Percentiles rank a stretch among this genome's conserved stretches.
These are phyloP conservation scores for Babjeviella inositovora DNA, from an alignment of 805 yeast genomes.

Conservation along the genomic window DNA sequence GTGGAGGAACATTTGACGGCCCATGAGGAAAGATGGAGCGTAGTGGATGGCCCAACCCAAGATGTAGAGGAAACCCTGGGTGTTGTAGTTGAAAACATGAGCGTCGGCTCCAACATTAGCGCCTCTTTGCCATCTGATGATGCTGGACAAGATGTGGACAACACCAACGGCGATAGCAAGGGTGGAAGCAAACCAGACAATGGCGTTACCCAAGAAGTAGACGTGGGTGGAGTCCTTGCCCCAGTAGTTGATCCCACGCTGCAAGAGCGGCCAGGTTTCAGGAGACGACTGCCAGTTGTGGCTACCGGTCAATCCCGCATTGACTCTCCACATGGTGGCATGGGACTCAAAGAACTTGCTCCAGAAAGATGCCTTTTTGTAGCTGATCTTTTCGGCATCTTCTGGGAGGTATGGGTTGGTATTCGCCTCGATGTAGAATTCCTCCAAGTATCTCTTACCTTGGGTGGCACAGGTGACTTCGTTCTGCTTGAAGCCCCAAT, in stretches of 20 bases:
- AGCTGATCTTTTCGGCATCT: constrained; percentile 31
- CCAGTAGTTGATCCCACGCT: constrained; percentile 79
- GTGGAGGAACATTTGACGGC: constrained; percentile 83
- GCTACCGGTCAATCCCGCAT: constrained; percentile 49
- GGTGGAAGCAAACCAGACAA: constrained; percentile 62
- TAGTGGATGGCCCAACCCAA: constrained; percentile 64
- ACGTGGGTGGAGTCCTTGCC: constrained; percentile 39
- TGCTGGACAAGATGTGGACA: constrained; percentile 25
- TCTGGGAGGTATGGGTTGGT: constrained; percentile 26
- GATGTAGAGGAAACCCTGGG: constrained; percentile 42
- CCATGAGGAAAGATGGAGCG: constrained; percentile 73
- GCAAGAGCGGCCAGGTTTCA: constrained; percentile 55
- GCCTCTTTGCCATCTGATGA: constrained; percentile 52
- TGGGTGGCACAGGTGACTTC: constrained; percentile 71
- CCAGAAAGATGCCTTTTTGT: constrained; percentile 34
- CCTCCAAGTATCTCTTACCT: constrained; percentile 41
- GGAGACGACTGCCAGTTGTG: constrained; percentile 66
- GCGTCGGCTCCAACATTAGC: constrained; percentile 28
- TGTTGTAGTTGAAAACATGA: constrained; percentile 46
- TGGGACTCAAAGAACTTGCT: constrained; percentile 53
- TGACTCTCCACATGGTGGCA: constrained; percentile 62
- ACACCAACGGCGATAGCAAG: constrained; percentile 31
- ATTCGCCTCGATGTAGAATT: constrained; percentile 68
- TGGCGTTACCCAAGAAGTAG: constrained; percentile 67
- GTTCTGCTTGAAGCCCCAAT: constrained; percentile 75